Conservation (phyloP, 768 basidiomycete species). For the Pleurotus tuoliensis region DNA sequence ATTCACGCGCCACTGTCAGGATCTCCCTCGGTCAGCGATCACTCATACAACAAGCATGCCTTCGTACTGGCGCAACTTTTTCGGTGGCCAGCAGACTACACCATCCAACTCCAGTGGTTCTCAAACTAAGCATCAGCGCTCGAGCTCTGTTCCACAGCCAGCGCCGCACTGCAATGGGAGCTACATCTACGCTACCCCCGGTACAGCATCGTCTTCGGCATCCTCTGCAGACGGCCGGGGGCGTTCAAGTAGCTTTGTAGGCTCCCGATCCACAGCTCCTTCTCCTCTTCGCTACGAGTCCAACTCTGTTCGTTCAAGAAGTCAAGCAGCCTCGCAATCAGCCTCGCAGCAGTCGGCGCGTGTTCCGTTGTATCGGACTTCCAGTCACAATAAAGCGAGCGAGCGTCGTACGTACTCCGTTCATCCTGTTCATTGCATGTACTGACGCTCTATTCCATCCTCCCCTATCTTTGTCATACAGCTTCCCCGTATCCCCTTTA, state of each 20-base stretch:
- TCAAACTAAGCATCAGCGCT: slow-evolving; percentile 38
- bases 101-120: slow-evolving; percentile 19
- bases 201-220: slow-evolving; percentile 29
- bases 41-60: slow-evolving; percentile 31
- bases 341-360: slow-evolving; percentile 18
- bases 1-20: background rate
- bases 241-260: slow-evolving; percentile 33
- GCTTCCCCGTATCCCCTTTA: slow-evolving; percentile 21
- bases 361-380: slow-evolving; percentile 34
- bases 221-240: slow-evolving; percentile 31
- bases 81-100: slow-evolving; percentile 12
- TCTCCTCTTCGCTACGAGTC: slow-evolving; percentile 40
- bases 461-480: background rate
- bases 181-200: slow-evolving; percentile 36
- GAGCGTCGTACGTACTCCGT: slow-evolving; percentile 37
- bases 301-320: slow-evolving; percentile 14
- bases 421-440: slow-evolving; percentile 3
- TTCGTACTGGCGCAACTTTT: slow-evolving; percentile 41
- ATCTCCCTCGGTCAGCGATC: background rate
- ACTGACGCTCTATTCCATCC: slow-evolving; percentile 10
- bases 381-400: slow-evolving; percentile 36
- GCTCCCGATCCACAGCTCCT: slow-evolving; percentile 30
- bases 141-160: slow-evolving; percentile 32
- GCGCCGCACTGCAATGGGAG: slow-evolving; percentile 24
- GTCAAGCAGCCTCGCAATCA: slow-evolving; percentile 14